phyloP scores from a whole-genome alignment of 805 yeast genomes.

The Saccharomyces eubayanus region DNA sequence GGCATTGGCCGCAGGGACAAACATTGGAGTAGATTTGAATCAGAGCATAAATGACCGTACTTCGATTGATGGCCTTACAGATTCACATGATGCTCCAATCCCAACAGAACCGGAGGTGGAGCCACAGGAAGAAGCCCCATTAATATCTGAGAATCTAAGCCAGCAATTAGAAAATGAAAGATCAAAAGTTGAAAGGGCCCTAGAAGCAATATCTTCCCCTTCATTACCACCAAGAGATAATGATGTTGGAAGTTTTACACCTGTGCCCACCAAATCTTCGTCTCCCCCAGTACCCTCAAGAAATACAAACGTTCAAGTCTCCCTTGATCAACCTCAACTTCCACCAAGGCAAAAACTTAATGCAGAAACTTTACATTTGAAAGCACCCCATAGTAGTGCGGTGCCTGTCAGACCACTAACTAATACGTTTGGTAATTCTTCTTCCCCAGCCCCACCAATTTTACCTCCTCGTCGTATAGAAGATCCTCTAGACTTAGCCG shows the following conservation, averaged over 20 bases:
- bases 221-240: not conserved
- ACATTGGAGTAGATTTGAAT: not conserved
- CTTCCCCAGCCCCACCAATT: not conserved
- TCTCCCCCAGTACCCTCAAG: conserved; percentile 33
- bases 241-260: not conserved
- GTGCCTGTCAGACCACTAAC: not conserved
- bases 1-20: no score
- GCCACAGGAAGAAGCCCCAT: not conserved
- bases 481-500: not conserved
- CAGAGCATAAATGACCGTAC: not conserved
- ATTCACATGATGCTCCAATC: not conserved
- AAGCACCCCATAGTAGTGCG: not conserved
- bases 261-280: not conserved
- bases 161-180: not conserved
- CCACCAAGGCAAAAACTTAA: not conserved
- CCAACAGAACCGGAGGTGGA: not conserved
- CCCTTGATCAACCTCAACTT: not conserved
- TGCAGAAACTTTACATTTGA: not conserved
- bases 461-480: not conserved
- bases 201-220: conserved; percentile 2
- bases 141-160: not conserved
- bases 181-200: conserved; percentile 4
- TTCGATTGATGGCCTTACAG: not conserved
- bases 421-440: not conserved
- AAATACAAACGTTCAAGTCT: conserved; percentile 9